Conservation (phyloP, 306 rosid species). For the Quercus mongolica region DNA sequence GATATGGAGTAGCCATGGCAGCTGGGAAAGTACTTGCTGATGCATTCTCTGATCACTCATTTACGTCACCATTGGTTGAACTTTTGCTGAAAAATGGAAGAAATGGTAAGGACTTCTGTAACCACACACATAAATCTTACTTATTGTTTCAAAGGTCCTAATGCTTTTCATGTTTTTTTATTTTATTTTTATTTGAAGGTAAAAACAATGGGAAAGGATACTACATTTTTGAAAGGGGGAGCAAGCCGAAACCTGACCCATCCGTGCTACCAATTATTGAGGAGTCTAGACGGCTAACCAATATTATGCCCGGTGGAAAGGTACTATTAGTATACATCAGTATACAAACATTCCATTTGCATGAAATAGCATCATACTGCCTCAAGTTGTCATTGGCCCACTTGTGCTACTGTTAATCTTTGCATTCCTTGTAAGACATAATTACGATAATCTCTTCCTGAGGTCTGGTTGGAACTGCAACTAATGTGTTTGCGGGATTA, state of each 20-base stretch:
- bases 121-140: background rate
- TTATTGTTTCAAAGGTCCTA: slow-evolving; percentile 5
- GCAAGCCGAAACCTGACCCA: slow-evolving; percentile 83
- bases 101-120: slow-evolving; percentile 51
- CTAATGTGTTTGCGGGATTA: slow-evolving; percentile 9
- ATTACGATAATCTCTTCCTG: background rate
- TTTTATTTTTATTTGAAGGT: slow-evolving; percentile 31
- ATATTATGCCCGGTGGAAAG: slow-evolving; percentile 80
- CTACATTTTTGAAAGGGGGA: slow-evolving; percentile 73
- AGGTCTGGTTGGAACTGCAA: background rate
- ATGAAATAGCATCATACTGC: background rate
- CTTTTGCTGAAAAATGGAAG: slow-evolving; percentile 76
- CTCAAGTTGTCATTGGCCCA: background rate
- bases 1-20: slow-evolving; percentile 79
- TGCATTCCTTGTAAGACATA: background rate
- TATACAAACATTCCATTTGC: slow-evolving; percentile 11
- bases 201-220: slow-evolving; percentile 92
- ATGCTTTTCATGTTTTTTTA: slow-evolving; percentile 20
- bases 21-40: slow-evolving; percentile 51
- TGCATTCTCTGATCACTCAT: slow-evolving; percentile 66
- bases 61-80: slow-evolving; percentile 57
- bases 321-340: slow-evolving; percentile 33
- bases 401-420: slow-evolving; percentile 2
- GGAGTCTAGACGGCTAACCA: slow-evolving; percentile 62
- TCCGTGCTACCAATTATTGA: slow-evolving; percentile 64